phyloP scores from a whole-genome alignment of 2,329 filamentous ascomycete genomes.

The Scopulariopsis brevicaulis region DNA sequence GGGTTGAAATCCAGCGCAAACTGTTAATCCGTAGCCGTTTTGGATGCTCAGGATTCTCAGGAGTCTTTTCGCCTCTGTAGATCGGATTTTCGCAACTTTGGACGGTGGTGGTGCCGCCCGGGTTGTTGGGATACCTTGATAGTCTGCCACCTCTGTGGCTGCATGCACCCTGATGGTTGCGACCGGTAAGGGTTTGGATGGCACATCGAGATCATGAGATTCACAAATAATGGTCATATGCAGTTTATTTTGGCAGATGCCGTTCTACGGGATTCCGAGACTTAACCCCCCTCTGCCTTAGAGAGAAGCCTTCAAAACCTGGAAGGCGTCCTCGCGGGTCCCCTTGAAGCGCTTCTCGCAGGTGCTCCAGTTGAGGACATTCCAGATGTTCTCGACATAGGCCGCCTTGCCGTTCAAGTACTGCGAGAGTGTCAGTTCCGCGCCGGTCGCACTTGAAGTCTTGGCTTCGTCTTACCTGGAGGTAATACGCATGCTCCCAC shows the following conservation, averaged over 20 bases:
- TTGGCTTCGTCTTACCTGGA: conserved; percentile 44
- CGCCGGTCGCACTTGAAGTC: background rate
- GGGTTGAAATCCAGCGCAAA: background rate
- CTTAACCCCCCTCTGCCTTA: background rate
- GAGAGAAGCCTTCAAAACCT: conserved; percentile 28
- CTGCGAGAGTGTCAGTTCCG: conserved; percentile 27
- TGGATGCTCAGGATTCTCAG: background rate
- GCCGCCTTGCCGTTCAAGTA: conserved; percentile 67
- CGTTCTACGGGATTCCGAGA: background rate
- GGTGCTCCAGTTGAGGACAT: conserved; percentile 67
- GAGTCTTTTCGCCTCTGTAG: background rate
- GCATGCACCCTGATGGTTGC: background rate
- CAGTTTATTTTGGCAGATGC: background rate
- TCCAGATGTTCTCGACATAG: conserved; percentile 69
- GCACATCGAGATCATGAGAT: background rate
- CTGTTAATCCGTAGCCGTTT: background rate
- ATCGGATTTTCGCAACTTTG: background rate
- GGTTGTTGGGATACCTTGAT: background rate
- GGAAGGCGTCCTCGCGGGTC: conserved; percentile 31
- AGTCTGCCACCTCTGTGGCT: background rate
- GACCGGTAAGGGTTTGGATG: background rate
- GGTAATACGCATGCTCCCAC: conserved; percentile 91
- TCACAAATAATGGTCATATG: background rate
- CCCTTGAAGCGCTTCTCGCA: conserved; percentile 51
- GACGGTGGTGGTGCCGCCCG: background rate